phyloP scores from a whole-genome alignment of 2,329 filamentous ascomycete genomes.

The Pezicula carpinea region DNA sequence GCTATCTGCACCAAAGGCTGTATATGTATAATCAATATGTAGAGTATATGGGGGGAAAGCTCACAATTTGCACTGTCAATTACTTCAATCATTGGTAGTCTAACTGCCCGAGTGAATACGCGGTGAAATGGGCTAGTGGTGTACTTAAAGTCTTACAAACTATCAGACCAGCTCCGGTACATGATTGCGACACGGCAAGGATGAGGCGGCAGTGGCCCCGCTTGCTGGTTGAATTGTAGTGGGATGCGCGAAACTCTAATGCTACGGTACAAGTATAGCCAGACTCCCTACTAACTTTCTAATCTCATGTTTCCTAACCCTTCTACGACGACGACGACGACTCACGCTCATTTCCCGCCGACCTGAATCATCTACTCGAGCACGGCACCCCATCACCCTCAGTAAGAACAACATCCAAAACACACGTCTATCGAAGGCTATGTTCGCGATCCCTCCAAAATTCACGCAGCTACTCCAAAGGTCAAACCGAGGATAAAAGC shows the following conservation, averaged over 20 bases:
- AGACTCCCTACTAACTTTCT: not conserved
- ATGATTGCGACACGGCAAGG: not conserved
- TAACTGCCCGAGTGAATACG: too few relatives aligned
- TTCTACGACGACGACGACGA: not conserved
- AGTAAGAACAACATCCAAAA: too few relatives aligned
- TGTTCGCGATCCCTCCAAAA: slow-evolving; percentile 6
- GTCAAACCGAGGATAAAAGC: not conserved
- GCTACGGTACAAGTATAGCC: not conserved
- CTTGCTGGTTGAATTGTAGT: not conserved
- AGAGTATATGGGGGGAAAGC: too few relatives aligned
- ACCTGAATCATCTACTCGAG: not conserved
- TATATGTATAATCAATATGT: too few relatives aligned
- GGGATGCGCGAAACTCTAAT: not conserved
- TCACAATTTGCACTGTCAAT: too few relatives aligned
- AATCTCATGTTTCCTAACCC: not conserved
- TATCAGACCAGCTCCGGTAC: too few relatives aligned
- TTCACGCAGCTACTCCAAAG: slow-evolving; percentile 1
- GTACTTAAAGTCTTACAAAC: too few relatives aligned
- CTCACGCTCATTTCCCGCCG: not conserved
- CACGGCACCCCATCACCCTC: not conserved
- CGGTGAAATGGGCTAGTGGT: too few relatives aligned
- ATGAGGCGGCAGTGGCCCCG: not conserved
- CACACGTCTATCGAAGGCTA: slow-evolving; percentile 2
- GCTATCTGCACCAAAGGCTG: too few relatives aligned
- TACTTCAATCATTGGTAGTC: too few relatives aligned